These are phyloP conservation scores for Cystoderma amianthinum DNA, from an alignment of 768 basidiomycete genomes.

Conservation along the genomic window DNA sequence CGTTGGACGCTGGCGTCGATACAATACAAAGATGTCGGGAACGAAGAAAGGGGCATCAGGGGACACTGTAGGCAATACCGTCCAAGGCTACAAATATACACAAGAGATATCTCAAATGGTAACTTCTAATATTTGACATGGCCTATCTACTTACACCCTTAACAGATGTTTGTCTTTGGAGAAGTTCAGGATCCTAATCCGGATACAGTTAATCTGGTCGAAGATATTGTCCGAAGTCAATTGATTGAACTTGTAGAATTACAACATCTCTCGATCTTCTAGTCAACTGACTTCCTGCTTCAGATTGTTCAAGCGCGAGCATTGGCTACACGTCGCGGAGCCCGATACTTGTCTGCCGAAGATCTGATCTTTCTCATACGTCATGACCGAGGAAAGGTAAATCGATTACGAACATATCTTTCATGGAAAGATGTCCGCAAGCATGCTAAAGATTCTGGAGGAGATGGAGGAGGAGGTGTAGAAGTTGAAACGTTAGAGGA, in stretches of 20 bases:
- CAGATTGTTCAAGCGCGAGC: conserved; percentile 88
- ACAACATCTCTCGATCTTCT: neutral
- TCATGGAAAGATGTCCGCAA: conserved; percentile 98
- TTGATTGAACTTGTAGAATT: conserved; percentile 80
- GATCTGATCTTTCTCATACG: conserved; percentile 96
- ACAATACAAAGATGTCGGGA: neutral
- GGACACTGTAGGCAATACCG: conserved; percentile 3
- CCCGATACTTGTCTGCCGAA: conserved; percentile 83
- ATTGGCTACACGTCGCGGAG: conserved; percentile 74
- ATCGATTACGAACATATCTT: conserved; percentile 85
- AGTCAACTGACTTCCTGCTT: neutral
- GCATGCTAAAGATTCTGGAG: conserved; percentile 86
- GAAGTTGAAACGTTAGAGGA: conserved; percentile 84
- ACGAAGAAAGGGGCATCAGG: conserved; percentile 1
- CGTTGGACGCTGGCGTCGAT: neutral
- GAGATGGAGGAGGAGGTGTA: conserved; percentile 71
- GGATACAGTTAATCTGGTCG: conserved; percentile 90
- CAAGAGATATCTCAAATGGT: conserved; percentile 96
- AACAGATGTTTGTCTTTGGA: conserved; percentile 94
- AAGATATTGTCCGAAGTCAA: conserved; percentile 88
- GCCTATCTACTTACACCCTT: neutral
- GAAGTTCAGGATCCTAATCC: conserved; percentile 86
- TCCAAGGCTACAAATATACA: conserved; percentile 77
- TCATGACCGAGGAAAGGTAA: conserved; percentile 90
- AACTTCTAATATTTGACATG: no score